phyloP scores from a whole-genome alignment of 1,284 basidiomycete species.

The Erythrobasidium hasegawianum region DNA sequence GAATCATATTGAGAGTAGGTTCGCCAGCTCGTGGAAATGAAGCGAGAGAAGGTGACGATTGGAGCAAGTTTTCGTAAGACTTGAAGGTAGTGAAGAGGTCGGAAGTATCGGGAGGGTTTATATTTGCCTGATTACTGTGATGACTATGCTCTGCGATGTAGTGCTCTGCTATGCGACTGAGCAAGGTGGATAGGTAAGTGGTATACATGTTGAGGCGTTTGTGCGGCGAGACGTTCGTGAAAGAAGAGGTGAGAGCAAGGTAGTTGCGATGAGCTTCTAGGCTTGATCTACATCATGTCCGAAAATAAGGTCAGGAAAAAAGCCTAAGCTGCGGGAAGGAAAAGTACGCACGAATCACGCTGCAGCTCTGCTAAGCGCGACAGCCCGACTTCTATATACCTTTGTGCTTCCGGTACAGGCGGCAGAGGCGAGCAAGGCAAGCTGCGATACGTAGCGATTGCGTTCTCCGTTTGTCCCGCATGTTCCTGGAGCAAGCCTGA shows the following conservation, averaged over 20 bases:
- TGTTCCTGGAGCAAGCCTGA: constrained; percentile 25
- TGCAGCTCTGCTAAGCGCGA: constrained; percentile 10
- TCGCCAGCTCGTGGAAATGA: constrained; percentile 24
- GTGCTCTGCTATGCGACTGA: constrained; percentile 2
- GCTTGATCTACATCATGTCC: neutral
- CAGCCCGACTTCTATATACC: constrained; percentile 27
- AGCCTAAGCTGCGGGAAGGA: too few species aligned
- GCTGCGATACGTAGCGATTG: constrained; percentile 17
- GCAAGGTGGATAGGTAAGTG: constrained; percentile 9
- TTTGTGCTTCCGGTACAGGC: constrained; percentile 31
- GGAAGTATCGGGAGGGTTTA: constrained; percentile 9
- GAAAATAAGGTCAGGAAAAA: too few species aligned
- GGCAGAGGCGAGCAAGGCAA: constrained; percentile 20
- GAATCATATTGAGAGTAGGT: constrained; percentile 16
- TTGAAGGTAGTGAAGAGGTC: constrained; percentile 12
- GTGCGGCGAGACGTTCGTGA: constrained; percentile 11
- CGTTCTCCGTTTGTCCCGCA: neutral
- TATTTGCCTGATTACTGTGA: neutral
- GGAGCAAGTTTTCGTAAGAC: constrained; percentile 21
- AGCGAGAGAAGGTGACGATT: constrained; percentile 8
- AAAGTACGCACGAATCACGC: constrained; percentile 2
- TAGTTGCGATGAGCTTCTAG: constrained; percentile 4
- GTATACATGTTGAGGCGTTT: constrained; percentile 11
- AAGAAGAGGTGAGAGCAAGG: constrained; percentile 9
- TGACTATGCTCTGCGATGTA: neutral